Evolutionary conservation across 129 eudicot species (phyloP), one percentile per base, ranked within the genome.

Genomic region (Lonicera japonica): DNA sequence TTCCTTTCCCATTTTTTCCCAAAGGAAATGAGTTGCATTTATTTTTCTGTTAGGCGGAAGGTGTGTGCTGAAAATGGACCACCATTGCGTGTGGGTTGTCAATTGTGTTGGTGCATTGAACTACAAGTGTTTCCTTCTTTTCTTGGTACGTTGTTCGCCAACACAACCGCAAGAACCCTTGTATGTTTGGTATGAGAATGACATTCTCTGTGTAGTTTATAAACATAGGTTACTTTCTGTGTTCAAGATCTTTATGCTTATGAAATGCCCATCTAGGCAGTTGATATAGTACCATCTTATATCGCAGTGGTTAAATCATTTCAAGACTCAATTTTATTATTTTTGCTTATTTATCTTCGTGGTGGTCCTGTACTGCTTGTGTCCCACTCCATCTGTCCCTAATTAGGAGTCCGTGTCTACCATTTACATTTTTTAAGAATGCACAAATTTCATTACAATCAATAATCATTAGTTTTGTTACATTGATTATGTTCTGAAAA

Each of bases 31-130:
- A 41, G 21, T 34, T 63, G 45, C n/a, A 19, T 29, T 43, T 48
- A 29, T 41, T 43, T 45, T 23, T 57, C 19, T 67, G 41, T 52
- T 74, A 94, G 99, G 99, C 85, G 99, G 99, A 71, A 85, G 99
- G 74, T 94, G 99, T 60, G 87, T 88, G 39, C 80, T 94, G 56
- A 94, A 94, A 65, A 94, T 94, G 99, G 99, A 94, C 77, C 99
- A 94, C 77, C 99, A 94, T 75, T 94, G 99, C 66, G 99, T 94
- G 66, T 94, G 99, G 99, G 99, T 88, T 70, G 99, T 94, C 58
- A 94, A 94, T 68, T 94, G 99, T 75, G 99, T 94, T 25, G 99
- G 99, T 57, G 99, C 96, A 59, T 71, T 88, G 75, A 94, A 94
- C 87, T 94, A 94, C 89, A 94, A 94, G 82, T 85, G 88, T 69